Percentiles rank a stretch among this genome's conserved stretches.
phyloP scores from a whole-genome alignment of 2,329 filamentous ascomycete species.

The Leptographium wingfieldii region DNA sequence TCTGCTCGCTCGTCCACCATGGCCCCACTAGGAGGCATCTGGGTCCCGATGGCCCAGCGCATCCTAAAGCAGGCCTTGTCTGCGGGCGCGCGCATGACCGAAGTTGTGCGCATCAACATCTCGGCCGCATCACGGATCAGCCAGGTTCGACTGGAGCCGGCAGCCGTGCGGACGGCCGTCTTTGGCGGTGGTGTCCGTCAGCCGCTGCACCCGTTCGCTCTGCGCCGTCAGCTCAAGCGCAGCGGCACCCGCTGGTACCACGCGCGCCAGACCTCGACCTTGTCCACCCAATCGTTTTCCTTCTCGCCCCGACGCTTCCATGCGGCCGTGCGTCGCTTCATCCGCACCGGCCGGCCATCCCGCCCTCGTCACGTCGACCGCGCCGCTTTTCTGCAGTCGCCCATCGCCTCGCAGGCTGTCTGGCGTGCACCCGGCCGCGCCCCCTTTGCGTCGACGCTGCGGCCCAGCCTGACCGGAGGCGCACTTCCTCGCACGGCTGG shows the following conservation, averaged over 20 bases:
- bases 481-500: conserved; percentile 73
- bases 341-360: conserved; percentile 29
- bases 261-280: conserved; percentile 26
- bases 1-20: conserved; percentile 24
- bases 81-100: conserved; percentile 30
- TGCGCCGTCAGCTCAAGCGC: conserved; percentile 36
- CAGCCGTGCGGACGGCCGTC: conserved; percentile 25
- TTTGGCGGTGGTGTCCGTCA: conserved; percentile 24
- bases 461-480: conserved; percentile 85
- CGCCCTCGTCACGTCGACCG: conserved; percentile 30
- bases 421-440: conserved; percentile 58
- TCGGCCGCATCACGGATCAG: conserved; percentile 24
- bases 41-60: conserved; percentile 43
- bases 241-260: conserved; percentile 24
- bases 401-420: conserved; percentile 36
- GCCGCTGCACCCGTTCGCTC: conserved; percentile 37
- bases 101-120: conserved; percentile 38
- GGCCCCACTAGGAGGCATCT: conserved; percentile 44
- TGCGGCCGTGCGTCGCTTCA: conserved; percentile 28
- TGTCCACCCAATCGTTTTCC: background rate
- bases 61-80: conserved; percentile 37
- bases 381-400: conserved; percentile 35
- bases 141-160: conserved; percentile 26
- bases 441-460: conserved; percentile 77
- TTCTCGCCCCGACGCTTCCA: conserved; percentile 12